Conservation (phyloP, 306 rosid species). For the Quercus agrifolia region DNA sequence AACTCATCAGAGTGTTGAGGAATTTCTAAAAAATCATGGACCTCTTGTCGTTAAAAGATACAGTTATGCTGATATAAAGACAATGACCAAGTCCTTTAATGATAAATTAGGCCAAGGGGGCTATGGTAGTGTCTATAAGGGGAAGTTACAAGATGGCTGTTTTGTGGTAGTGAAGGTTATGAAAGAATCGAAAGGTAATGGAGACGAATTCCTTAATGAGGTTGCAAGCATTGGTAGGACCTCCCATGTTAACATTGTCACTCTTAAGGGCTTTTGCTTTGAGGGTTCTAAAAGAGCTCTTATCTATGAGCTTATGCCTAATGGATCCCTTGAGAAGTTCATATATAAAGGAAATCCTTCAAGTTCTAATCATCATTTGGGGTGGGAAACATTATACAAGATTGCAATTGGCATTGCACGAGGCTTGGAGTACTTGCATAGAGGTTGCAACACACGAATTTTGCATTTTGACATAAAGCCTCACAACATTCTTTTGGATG, state of each 20-base stretch:
- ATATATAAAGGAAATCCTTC: neutral
- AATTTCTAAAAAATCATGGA: neutral
- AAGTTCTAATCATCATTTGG: neutral
- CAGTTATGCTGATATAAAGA: constrained; percentile 3
- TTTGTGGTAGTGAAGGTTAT: too few species aligned
- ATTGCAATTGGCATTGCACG: neutral
- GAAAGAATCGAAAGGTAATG: too few species aligned
- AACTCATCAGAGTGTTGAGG: too few species aligned
- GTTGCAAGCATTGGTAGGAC: neutral
- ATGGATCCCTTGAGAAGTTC: constrained; percentile 7
- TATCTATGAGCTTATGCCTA: neutral
- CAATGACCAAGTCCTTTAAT: neutral
- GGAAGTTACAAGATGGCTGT: too few species aligned
- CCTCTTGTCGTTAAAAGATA: constrained; percentile 12
- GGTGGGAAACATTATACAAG: neutral
- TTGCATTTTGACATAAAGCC: constrained; percentile 23
- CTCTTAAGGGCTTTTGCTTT: neutral
- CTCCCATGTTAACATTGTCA: neutral
- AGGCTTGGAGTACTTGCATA: neutral
- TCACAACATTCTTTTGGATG: neutral
- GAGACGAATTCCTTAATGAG: too few species aligned
- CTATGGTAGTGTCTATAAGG: too few species aligned
- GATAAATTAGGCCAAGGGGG: too few species aligned
- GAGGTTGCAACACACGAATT: neutral
- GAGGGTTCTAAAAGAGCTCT: neutral